Base-by-base conservation (phyloP, 306 rosid genomes). In the Acmispon strigosus region DNA sequence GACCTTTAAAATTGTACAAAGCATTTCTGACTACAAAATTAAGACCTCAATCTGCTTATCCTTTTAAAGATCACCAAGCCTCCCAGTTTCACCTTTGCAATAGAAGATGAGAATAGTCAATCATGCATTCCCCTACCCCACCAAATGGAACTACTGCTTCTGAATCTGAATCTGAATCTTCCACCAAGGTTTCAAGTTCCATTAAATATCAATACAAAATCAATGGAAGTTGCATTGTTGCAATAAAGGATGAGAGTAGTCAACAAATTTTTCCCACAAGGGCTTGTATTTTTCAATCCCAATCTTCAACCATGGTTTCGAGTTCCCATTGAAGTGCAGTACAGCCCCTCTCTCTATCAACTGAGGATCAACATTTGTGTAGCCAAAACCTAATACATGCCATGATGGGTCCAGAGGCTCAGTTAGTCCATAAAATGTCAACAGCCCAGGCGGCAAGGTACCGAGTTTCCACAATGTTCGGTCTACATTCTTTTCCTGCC, bases 221-320 rank as follows among this genome's bases (percentile, higher is more conserved):
- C 87, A 86, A 78, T 84, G 92, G 42, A 87, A 91, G 63, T 89
- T 91, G 84, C 97, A 91, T 51, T 78, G 83, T 66, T 88, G 92
- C 80, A 88, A 37, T 24, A 85, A 68, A 44, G 89, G 80, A 77
- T 91, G 96, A 36, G 88, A 65, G 76, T 88, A 91, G 72, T 89
- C 96, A 10, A 91, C 80, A 37, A 73, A 83, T 80, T 80, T 91
- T 80, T 91, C 96, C 97, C 97, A 91, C 16, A 89, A 69, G 47
- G 86, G 96, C 86, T 88, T 91, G 87, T 91, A 91, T 84, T 89
- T 91, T 57, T 91, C 97, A 22, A 91, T 87, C 50, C 91, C 97
- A 65, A 91, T 91, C 88, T 91, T 91, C 86, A 91, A 79, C 97
- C 97, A 91, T 0, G 97, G 97, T 70, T 91, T 91, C 48, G 96